Base-by-base conservation (phyloP, 176 grass and related monocot species). In the Hyparrhenia diplandra region DNA sequence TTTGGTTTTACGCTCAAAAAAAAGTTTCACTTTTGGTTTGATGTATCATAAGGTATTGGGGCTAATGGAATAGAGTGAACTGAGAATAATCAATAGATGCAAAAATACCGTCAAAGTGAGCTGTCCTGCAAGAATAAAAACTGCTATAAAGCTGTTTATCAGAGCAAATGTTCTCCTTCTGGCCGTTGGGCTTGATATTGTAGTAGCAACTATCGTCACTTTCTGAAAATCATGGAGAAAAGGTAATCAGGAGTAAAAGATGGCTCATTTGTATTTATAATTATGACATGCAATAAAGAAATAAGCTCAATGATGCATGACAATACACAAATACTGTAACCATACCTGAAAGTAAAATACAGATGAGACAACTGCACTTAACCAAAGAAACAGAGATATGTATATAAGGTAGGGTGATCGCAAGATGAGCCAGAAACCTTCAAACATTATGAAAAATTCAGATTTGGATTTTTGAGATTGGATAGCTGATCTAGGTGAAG, bases 41-140 rank as follows among this genome's bases (percentile, higher is more conserved):
- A 63, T 63, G 25, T 23, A 30, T 63, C 24, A 29, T 63, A 29
- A 63, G 6, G 12, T 6, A 63, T 13, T 24, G n/a, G 10, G 10
- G 1, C n/a, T 59, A 59, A n/a, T 25, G 23, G 10, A 25, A 25
- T 29, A 29, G 23, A 63, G 13, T 63, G 25, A 63, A 62, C 24
- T 14, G 25, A 63, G 13, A 29, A 63, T 84, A 57, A 29, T 10
- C 4, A 77, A 18, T 20, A 66, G 31, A 75, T 68, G 17, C 4
- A 69, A 23, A n/a, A 34, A 82, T 98, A 98, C 95, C 81, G 95
- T 93, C 31, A 98, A 83, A 88, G 90, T 98, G 87, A 98, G 92
- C 82, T 98, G 95, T 52, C 95, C 92, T n/a, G 14, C 84, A 86
- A 98, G 95, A 81, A 98, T 98, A 72, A 98, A 98, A 83, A 98